phyloP scores from a whole-genome alignment of 805 yeast species.

The Suhomyces pyralidae region DNA sequence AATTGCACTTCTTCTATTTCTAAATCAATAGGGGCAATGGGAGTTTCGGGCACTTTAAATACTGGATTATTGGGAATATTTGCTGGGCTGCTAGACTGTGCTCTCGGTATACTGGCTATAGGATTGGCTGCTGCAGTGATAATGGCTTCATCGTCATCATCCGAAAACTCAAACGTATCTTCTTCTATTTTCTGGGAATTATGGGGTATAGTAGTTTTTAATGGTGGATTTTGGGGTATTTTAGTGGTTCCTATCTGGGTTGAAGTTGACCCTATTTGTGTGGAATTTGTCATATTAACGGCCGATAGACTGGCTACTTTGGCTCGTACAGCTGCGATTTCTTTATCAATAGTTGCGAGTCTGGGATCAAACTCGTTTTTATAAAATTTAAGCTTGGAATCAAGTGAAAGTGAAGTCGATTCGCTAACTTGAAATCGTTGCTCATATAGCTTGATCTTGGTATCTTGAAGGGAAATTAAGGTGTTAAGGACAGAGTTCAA shows the following conservation, averaged over 20 bases:
- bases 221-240: not conserved
- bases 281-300: not conserved
- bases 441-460: conserved; percentile 6
- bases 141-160: conserved; percentile 6
- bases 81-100: not conserved
- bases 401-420: conserved; percentile 37
- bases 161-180: conserved; percentile 11
- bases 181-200: not conserved
- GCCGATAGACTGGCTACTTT: not conserved
- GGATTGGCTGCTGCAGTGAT: conserved; percentile 5
- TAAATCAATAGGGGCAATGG: not conserved
- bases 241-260: not conserved
- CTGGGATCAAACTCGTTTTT: conserved; percentile 23
- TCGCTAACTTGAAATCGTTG: conserved; percentile 31
- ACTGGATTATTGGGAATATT: not conserved
- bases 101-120: not conserved
- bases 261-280: too few species aligned
- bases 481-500: not conserved
- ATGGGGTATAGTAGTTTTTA: not conserved
- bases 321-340: conserved; percentile 1
- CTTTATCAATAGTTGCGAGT: conserved; percentile 6
- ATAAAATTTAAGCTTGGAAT: conserved; percentile 31
- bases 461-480: conserved; percentile 4
- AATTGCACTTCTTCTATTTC: not conserved
- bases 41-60: conserved; percentile 3